These are phyloP conservation scores for Fusarium keratoplasticum DNA, from an alignment of 2,329 filamentous ascomycete species.

Conservation along the genomic window DNA sequence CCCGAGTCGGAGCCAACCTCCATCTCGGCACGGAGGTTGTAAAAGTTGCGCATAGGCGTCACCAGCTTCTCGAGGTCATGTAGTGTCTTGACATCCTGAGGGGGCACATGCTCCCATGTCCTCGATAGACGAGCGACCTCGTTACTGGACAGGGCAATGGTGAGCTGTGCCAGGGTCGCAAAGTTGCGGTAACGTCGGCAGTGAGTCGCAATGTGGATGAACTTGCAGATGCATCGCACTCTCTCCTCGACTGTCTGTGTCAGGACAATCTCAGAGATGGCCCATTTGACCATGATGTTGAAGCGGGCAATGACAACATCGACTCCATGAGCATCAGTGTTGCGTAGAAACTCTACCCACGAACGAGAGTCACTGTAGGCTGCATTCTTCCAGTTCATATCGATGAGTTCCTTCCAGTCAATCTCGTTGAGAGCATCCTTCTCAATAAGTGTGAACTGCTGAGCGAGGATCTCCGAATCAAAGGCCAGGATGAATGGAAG, in stretches of 20 bases:
- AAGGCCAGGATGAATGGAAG: slow-evolving; percentile 85
- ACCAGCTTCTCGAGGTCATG: slow-evolving; percentile 78
- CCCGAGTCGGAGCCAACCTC: slow-evolving; percentile 74
- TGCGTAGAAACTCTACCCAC: slow-evolving; percentile 84
- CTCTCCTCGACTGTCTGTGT: slow-evolving; percentile 79
- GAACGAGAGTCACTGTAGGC: slow-evolving; percentile 74
- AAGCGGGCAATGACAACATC: slow-evolving; percentile 88
- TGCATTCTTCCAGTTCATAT: slow-evolving; percentile 83
- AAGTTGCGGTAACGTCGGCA: slow-evolving; percentile 84
- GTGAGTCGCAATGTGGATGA: slow-evolving; percentile 83
- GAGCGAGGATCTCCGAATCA: slow-evolving; percentile 80
- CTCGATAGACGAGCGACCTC: slow-evolving; percentile 75
- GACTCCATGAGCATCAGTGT: slow-evolving; percentile 78
- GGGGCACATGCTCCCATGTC: slow-evolving; percentile 79
- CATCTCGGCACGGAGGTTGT: slow-evolving; percentile 83
- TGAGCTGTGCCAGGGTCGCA: slow-evolving; percentile 84
- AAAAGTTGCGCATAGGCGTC: slow-evolving; percentile 82
- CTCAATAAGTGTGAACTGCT: slow-evolving; percentile 87
- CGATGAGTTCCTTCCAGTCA: slow-evolving; percentile 88
- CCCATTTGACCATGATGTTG: slow-evolving; percentile 91
- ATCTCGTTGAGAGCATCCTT: slow-evolving; percentile 89
- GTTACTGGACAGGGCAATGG: slow-evolving; percentile 79
- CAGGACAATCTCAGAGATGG: slow-evolving; percentile 81
- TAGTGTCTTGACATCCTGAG: slow-evolving; percentile 73
- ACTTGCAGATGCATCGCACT: slow-evolving; percentile 81